phyloP scores from a whole-genome alignment of 2,329 filamentous ascomycete species.

The Drechslerella dactyloides region DNA sequence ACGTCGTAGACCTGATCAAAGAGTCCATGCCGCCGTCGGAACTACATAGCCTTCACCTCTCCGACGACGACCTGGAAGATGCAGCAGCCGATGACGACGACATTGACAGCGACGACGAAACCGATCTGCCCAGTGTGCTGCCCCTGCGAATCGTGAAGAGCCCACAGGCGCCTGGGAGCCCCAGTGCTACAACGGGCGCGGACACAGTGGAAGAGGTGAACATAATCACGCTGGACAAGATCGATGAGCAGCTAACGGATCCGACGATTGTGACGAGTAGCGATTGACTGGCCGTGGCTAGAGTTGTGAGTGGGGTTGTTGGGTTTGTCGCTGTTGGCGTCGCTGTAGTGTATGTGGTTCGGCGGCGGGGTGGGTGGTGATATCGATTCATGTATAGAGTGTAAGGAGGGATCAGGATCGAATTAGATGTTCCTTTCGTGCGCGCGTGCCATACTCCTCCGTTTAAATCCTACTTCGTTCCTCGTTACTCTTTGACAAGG shows the following conservation, averaged over 20 bases:
- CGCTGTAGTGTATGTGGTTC: slow-evolving; percentile 37
- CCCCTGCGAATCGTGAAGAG: slow-evolving; percentile 45
- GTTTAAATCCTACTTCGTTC: too few relatives aligned
- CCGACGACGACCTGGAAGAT: slow-evolving; percentile 49
- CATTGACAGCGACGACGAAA: slow-evolving; percentile 46
- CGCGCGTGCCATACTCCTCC: too few relatives aligned
- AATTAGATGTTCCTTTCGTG: not conserved
- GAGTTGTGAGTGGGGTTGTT: slow-evolving; percentile 12
- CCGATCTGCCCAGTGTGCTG: slow-evolving; percentile 36
- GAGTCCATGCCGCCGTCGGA: slow-evolving; percentile 41
- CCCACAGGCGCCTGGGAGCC: slow-evolving; percentile 15
- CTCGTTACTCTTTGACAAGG: too few relatives aligned
- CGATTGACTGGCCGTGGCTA: slow-evolving; percentile 50
- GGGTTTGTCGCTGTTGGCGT: slow-evolving; percentile 26
- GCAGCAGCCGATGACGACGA: slow-evolving; percentile 28
- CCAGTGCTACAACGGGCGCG: slow-evolving; percentile 4
- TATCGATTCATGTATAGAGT: slow-evolving; percentile 12
- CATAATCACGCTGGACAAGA: slow-evolving; percentile 48
- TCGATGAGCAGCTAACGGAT: slow-evolving; percentile 45
- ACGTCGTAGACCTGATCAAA: slow-evolving; percentile 49
- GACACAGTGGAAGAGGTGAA: slow-evolving; percentile 45
- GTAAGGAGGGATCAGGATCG: not conserved
- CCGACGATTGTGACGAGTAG: slow-evolving; percentile 34
- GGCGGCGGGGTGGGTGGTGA: slow-evolving; percentile 35
- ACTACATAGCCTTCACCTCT: slow-evolving; percentile 46